Conservation (phyloP, 805 yeast genomes). For the Pichia eremophila region DNA sequence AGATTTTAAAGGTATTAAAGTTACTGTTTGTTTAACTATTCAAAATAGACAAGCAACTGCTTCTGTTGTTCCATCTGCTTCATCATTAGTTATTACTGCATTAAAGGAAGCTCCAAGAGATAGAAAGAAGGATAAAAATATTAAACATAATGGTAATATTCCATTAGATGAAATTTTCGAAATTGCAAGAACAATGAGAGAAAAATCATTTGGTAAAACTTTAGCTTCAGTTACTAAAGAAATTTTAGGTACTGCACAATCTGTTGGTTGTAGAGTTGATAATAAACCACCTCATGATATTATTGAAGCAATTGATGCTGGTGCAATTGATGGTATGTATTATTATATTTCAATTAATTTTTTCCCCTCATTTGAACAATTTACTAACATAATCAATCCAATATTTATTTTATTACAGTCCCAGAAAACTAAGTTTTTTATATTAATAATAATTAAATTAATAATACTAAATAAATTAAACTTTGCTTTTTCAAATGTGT, state of each 20-base stretch:
- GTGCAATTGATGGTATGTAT: constrained; percentile 76
- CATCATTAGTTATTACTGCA: constrained; percentile 97
- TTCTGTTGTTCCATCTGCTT: constrained; percentile 98
- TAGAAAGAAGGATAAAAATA: constrained; percentile 99
- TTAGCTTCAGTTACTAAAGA: constrained; percentile 97
- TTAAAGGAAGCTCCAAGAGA: constrained; percentile 99
- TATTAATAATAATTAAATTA: background rate
- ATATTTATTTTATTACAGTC: constrained; percentile 26
- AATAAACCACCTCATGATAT: constrained; percentile 99
- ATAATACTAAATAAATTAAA: constrained; percentile 7
- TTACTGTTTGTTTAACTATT: constrained; percentile 95
- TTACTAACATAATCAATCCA: constrained; percentile 5
- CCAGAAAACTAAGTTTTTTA: constrained; percentile 55
- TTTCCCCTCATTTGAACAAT: background rate
- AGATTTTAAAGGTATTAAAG: constrained; percentile 98
- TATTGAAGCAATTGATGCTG: constrained; percentile 96
- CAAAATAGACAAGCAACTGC: constrained; percentile 99
- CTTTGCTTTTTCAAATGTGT: constrained; percentile 14
- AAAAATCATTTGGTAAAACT: constrained; percentile 96
- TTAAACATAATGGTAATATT: constrained; percentile 98
- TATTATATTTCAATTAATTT: constrained; percentile 4
- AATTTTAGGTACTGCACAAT: constrained; percentile 99
- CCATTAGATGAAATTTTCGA: constrained; percentile 93
- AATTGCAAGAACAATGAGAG: constrained; percentile 95
- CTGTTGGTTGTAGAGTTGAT: constrained; percentile 98